Evolutionary conservation across 306 rosid genomes (phyloP).

Genomic region (Clitoria ternatea): DNA sequence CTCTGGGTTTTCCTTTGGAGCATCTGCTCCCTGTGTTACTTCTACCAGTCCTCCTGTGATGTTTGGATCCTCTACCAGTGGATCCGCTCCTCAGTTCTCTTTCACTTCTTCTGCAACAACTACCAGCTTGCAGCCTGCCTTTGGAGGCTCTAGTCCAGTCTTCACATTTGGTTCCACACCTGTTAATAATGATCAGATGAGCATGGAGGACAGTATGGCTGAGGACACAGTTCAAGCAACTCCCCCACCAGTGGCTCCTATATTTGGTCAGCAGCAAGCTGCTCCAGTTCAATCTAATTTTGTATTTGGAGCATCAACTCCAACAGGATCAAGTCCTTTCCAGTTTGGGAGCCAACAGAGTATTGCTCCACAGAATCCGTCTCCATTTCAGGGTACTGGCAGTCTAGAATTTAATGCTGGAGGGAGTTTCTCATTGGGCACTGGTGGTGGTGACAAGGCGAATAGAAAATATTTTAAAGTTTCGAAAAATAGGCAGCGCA

Average conservation of each 20-base stretch:
- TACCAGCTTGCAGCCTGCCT: conserved; percentile 48
- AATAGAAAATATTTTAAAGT: conserved; percentile 49
- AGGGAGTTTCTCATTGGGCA: conserved; percentile 84
- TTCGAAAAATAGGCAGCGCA: conserved; percentile 49
- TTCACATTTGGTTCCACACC: conserved; percentile 43
- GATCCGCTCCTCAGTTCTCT: conserved; percentile 48
- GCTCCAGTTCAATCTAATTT: conserved; percentile 41
- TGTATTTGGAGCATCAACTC: conserved; percentile 50
- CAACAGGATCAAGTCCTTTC: conserved; percentile 46
- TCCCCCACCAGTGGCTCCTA: conserved; percentile 31
- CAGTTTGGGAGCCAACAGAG: conserved; percentile 59
- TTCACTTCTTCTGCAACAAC: conserved; percentile 50
- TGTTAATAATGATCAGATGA: conserved; percentile 64
- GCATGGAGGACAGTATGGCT: conserved; percentile 95
- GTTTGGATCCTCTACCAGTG: conserved; percentile 54
- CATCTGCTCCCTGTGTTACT: conserved; percentile 31
- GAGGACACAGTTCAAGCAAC: conserved; percentile 74
- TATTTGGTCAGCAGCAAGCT: conserved; percentile 54
- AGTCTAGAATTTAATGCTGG: conserved; percentile 57
- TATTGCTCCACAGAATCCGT: conserved; percentile 50
- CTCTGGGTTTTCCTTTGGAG: conserved; percentile 35
- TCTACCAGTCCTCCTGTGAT: conserved; percentile 30
- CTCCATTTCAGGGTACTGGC: conserved; percentile 74
- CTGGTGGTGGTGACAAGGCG: conserved; percentile 67
- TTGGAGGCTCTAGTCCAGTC: conserved; percentile 41